Evolutionary conservation across 169 alveolate species (phyloP), one percentile per base, ranked within the genome.

Genomic region (Sarcocystis neurona): DNA sequence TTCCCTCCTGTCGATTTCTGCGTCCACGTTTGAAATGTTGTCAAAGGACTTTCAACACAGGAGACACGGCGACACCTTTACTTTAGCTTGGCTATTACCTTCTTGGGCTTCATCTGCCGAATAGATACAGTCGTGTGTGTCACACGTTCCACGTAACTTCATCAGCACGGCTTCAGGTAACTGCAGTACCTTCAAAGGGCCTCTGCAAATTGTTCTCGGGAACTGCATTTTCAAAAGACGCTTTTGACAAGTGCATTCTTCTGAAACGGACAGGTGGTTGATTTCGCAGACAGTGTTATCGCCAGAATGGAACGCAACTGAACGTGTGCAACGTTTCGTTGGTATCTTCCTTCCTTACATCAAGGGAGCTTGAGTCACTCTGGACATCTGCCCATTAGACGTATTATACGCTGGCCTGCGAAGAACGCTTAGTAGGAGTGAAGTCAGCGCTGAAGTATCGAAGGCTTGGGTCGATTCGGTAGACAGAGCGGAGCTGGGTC

Each of bases 91-190:
- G 66, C 66, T 53, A 15, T 12, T 72, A 72, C 82, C 32, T 72
- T 72, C 82, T 37, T 72, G 82, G 10, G 82, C 82, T 27, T 39
- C 41, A 56, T 72, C 82, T 72, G 82, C n/a, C n/a, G n/a, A n/a
- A n/a, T n/a, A n/a, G 58, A 72, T 39, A n/a, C 47, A 6, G 53
- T 18, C 20, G 56, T 27, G 34, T 39, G 53, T 41, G 82, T 12
- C 34, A 0, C 34, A 37, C 5, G 27, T 39, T 18, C 34, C 5
- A 37, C 39, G n/a, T n/a, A n/a, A n/a, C n/a, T n/a, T n/a, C n/a
- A n/a, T n/a, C n/a, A n/a, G n/a, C n/a, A 70, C 12, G 1, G 37
- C 10, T 43, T 72, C 56, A 6, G 12, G 79, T 43, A 30, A 41
- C 1, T 30, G 27, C 32, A 23, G 15, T 72, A 72, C 82, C 82